Percentiles rank a stretch among this genome's conserved stretches.
These are phyloP conservation scores for Didymella keratinophila DNA, from an alignment of 2,329 filamentous ascomycete species.

Conservation along the genomic window DNA sequence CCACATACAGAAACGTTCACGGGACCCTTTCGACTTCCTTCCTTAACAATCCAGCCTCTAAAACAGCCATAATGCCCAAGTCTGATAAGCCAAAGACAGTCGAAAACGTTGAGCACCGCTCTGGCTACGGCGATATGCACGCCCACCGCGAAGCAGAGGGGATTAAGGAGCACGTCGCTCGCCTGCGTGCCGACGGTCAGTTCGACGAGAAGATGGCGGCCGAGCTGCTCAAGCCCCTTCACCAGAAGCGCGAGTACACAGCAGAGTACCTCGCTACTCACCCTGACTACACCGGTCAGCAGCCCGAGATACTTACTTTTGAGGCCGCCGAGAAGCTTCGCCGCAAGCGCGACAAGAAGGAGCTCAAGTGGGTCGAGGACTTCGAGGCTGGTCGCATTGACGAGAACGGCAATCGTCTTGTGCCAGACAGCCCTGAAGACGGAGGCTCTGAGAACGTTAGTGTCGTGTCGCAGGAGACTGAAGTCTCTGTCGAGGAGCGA, in stretches of 20 bases:
- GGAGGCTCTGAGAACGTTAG: neutral
- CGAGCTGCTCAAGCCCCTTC: constrained; percentile 24
- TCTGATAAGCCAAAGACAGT: neutral
- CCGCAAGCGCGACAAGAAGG: constrained; percentile 20
- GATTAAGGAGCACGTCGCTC: constrained; percentile 23
- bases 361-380: constrained; percentile 25
- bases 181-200: constrained; percentile 7
- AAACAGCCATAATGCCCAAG: neutral
- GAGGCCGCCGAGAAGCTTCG: constrained; percentile 26
- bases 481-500: neutral
- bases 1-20: neutral
- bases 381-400: constrained; percentile 32
- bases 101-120: constrained; percentile 15
- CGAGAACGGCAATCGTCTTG: constrained; percentile 21
- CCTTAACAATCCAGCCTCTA: no score
- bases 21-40: neutral
- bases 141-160: constrained; percentile 24
- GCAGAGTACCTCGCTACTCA: constrained; percentile 23
- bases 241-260: constrained; percentile 20
- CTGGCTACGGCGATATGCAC: constrained; percentile 29
- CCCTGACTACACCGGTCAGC: constrained; percentile 14
- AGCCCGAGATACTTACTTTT: constrained; percentile 8
- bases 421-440: neutral
- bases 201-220: constrained; percentile 25
- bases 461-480: neutral